These are phyloP conservation scores for Solanum infundibuliforme DNA, from an alignment of 257 asterid species.

Conservation along the genomic window DNA sequence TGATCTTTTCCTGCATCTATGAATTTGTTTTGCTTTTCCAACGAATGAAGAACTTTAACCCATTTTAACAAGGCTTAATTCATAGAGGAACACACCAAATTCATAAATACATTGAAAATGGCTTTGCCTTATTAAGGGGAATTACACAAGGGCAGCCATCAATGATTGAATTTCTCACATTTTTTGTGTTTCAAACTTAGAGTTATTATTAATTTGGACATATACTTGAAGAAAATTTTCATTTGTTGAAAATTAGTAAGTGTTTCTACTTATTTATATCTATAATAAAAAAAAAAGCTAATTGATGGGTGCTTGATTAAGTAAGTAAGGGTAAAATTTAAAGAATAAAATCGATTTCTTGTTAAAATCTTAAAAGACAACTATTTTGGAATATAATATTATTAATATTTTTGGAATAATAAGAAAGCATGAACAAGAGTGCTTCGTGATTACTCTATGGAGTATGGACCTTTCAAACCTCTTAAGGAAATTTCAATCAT, in stretches of 20 bases:
- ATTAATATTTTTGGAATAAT: too few relatives aligned
- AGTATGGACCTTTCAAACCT: neutral
- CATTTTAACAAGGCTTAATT: neutral
- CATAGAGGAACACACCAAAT: neutral
- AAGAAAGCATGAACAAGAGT: neutral
- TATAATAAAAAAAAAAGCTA: too few relatives aligned
- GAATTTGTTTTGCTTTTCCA: neutral
- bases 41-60: neutral
- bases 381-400: neutral
- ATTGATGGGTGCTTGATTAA: too few relatives aligned
- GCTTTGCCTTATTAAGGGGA: neutral
- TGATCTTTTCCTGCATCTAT: neutral
- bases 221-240: too few relatives aligned
- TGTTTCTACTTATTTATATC: too few relatives aligned
- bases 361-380: neutral
- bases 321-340: too few relatives aligned
- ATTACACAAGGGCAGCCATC: neutral
- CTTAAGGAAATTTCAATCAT: too few relatives aligned
- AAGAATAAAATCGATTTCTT: neutral
- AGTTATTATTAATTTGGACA: too few relatives aligned
- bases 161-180: too few relatives aligned
- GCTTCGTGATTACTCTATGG: neutral
- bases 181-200: too few relatives aligned
- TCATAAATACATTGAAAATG: too few relatives aligned
- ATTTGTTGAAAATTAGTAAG: too few relatives aligned